phyloP scores from a whole-genome alignment of 495 filamentous ascomycete species.

The Penicillium macrosclerotiorum region DNA sequence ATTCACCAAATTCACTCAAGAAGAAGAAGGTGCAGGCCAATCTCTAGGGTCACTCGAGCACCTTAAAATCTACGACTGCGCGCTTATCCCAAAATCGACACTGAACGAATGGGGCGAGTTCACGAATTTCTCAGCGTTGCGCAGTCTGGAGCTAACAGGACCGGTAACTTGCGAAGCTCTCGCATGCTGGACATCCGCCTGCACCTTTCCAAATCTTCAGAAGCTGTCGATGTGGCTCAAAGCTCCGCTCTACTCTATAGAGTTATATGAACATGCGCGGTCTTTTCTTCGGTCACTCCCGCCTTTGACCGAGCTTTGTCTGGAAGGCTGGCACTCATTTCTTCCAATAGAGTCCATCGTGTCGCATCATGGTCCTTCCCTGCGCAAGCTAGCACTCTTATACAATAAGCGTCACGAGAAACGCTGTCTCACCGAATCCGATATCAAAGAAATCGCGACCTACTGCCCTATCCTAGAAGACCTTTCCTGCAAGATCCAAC shows the following conservation, averaged over 20 bases:
- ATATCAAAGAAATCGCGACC: not conserved
- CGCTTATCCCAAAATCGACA: not conserved
- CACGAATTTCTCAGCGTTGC: not conserved
- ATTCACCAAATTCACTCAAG: no score
- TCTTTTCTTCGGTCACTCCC: not conserved
- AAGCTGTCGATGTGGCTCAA: not conserved
- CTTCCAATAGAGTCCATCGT: not conserved
- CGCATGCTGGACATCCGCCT: not conserved
- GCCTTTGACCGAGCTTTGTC: not conserved
- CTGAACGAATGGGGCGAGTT: not conserved
- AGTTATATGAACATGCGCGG: not conserved
- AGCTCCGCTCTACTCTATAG: not conserved
- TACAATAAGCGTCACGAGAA: not conserved
- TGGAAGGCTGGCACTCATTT: not conserved
- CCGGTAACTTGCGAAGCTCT: not conserved
- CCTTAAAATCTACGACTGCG: not conserved
- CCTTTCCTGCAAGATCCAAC: not conserved
- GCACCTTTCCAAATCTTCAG: not conserved
- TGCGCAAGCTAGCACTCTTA: not conserved
- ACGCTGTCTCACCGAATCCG: not conserved
- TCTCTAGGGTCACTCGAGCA: not conserved
- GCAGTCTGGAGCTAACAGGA: not conserved
- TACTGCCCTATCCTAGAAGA: not conserved
- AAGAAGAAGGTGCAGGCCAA: not conserved
- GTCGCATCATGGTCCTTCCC: not conserved